phyloP scores from a whole-genome alignment of 495 filamentous ascomycete species.

The Apiosordaria backusii region DNA sequence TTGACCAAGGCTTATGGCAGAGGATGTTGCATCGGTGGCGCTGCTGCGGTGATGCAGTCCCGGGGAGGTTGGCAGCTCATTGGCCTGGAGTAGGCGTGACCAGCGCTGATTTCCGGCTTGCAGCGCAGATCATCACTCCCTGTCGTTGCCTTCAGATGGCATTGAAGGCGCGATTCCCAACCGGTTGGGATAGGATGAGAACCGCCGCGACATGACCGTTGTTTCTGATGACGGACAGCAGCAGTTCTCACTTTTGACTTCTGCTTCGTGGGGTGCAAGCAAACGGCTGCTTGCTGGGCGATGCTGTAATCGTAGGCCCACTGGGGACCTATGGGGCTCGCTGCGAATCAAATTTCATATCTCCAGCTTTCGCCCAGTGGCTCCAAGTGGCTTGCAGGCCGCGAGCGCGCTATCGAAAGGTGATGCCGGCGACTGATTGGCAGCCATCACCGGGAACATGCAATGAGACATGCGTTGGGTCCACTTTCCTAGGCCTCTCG shows the following conservation, averaged over 20 bases:
- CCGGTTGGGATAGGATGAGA: background rate
- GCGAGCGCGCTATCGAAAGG: conserved; percentile 2
- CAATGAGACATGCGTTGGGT: conserved; percentile 13
- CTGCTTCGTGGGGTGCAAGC: background rate
- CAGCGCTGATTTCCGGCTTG: background rate
- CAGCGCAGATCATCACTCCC: conserved; percentile 1
- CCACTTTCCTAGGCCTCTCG: background rate
- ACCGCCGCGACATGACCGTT: background rate
- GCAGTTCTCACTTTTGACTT: background rate
- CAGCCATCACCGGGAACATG: background rate
- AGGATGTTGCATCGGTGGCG: background rate
- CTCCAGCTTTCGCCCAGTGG: background rate
- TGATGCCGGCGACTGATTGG: conserved; percentile 12
- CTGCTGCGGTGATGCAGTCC: background rate
- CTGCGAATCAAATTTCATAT: background rate
- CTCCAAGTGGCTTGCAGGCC: conserved; percentile 5
- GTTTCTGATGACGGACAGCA: background rate
- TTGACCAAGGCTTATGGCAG: too few relatives aligned
- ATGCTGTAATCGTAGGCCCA: background rate
- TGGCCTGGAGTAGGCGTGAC: background rate
- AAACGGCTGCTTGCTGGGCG: background rate
- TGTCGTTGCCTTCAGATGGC: background rate
- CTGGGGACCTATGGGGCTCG: background rate
- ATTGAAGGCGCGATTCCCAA: background rate
- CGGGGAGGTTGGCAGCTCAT: background rate